Evolutionary conservation across 306 rosid species (phyloP).

Genomic region (Sophora flavescens): DNA sequence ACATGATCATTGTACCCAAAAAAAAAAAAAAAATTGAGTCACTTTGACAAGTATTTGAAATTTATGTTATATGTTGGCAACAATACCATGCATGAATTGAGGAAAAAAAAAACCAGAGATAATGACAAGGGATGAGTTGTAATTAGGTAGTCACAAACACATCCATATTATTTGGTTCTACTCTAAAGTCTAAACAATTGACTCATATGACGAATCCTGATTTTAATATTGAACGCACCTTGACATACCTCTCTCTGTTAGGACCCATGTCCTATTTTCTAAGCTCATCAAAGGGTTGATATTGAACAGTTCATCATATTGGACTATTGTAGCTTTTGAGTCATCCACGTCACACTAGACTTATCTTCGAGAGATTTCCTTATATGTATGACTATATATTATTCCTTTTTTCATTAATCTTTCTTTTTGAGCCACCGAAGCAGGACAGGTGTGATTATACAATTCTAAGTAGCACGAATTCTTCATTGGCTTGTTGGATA

Average conservation of each 20-base stretch:
- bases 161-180: slow-evolving; percentile 26
- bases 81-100: background rate
- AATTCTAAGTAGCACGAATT: background rate
- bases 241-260: background rate
- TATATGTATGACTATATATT: background rate
- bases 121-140: slow-evolving; percentile 21
- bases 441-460: background rate
- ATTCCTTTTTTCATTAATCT: background rate
- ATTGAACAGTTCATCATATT: slow-evolving; percentile 6
- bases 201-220: background rate
- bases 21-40: too few species aligned
- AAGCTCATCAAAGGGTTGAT: slow-evolving; percentile 5
- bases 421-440: background rate
- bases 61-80: background rate
- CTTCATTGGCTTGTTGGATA: background rate
- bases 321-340: slow-evolving; percentile 25
- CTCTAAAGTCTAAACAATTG: background rate
- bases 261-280: slow-evolving; percentile 13
- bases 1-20: slow-evolving; percentile 8
- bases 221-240: background rate
- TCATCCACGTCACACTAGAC: slow-evolving; percentile 22
- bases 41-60: slow-evolving; percentile 20
- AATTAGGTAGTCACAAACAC: slow-evolving; percentile 15
- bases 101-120: background rate
- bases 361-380: background rate